Evolutionary conservation across 192 early-diverging fungal species (phyloP).

Genomic region (Coemansia sp.): DNA sequence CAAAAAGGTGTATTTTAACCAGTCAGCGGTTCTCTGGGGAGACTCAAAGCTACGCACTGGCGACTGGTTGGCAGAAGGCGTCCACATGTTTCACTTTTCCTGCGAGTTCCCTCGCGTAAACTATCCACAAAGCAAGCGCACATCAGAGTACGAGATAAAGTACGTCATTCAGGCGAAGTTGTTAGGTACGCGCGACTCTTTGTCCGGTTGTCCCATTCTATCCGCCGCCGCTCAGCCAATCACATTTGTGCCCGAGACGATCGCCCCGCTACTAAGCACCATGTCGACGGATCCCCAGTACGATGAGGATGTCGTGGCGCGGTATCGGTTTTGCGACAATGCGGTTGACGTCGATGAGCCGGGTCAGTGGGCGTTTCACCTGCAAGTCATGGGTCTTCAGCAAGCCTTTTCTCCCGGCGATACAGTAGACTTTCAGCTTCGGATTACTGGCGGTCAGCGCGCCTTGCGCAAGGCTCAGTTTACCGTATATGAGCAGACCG

Average conservation of each 20-base stretch:
- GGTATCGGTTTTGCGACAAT: conserved; percentile 42
- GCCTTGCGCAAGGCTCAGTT: conserved; percentile 30
- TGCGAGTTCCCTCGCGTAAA: conserved; percentile 51
- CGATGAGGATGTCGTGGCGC: not conserved
- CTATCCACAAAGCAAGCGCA: conserved; percentile 38
- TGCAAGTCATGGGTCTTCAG: conserved; percentile 29
- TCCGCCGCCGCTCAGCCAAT: conserved; percentile 26
- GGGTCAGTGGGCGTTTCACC: conserved; percentile 21
- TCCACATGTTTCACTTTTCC: conserved; percentile 54
- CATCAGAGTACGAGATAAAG: conserved; percentile 38
- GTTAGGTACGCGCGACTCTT: conserved; percentile 1
- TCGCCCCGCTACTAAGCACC: conserved; percentile 14
- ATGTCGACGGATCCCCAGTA: not conserved
- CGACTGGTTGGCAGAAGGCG: conserved; percentile 15
- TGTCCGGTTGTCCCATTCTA: not conserved
- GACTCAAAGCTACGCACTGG: conserved; percentile 23
- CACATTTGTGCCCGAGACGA: conserved; percentile 40
- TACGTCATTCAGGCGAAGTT: conserved; percentile 41
- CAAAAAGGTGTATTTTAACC: conserved; percentile 47
- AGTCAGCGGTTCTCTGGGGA: conserved; percentile 41
- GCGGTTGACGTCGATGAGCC: conserved; percentile 12
- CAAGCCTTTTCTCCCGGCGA: conserved; percentile 48
- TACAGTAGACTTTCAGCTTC: conserved; percentile 35
- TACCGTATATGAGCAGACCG: conserved; percentile 35
- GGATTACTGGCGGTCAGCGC: conserved; percentile 20